Conservation (phyloP, 495 filamentous ascomycete genomes). For the Aspergillus ostianus region DNA sequence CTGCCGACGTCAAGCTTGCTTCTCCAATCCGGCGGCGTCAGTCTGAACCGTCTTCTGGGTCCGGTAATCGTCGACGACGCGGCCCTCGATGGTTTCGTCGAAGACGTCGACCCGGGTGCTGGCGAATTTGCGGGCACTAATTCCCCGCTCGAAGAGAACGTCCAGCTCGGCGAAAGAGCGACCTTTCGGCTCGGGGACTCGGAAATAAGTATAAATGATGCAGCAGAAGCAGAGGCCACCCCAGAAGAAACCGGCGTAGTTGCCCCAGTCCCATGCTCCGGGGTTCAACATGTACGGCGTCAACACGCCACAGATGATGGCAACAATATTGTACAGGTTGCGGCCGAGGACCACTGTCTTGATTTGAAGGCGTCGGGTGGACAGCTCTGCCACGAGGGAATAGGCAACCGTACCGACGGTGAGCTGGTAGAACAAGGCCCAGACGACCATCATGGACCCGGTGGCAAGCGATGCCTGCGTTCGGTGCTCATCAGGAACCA, state of each 20-base stretch:
- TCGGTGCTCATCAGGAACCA: slow-evolving; percentile 55
- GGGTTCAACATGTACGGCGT: slow-evolving; percentile 79
- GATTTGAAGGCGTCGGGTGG: slow-evolving; percentile 69
- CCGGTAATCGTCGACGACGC: slow-evolving; percentile 49
- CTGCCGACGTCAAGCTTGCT: slow-evolving; percentile 16
- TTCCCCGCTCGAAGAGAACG: slow-evolving; percentile 62
- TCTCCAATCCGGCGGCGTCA: slow-evolving; percentile 31
- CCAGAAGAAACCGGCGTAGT: slow-evolving; percentile 83
- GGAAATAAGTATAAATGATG: slow-evolving; percentile 72
- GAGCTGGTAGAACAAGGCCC: slow-evolving; percentile 71
- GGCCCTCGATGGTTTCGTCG: slow-evolving; percentile 53
- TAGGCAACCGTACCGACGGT: slow-evolving; percentile 79
- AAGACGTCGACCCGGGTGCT: slow-evolving; percentile 66
- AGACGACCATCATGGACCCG: slow-evolving; percentile 69
- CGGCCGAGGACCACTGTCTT: slow-evolving; percentile 74
- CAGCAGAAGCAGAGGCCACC: slow-evolving; percentile 70
- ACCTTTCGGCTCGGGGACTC: slow-evolving; percentile 69
- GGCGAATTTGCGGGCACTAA: slow-evolving; percentile 68
- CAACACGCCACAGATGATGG: slow-evolving; percentile 65
- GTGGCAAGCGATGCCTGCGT: slow-evolving; percentile 61
- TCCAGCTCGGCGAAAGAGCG: slow-evolving; percentile 74
- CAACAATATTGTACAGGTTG: slow-evolving; percentile 69
- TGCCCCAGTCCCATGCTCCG: slow-evolving; percentile 70
- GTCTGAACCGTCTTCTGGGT: slow-evolving; percentile 27
- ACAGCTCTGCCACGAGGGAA: slow-evolving; percentile 72